Evolutionary conservation across 805 yeast species (phyloP).

Genomic region (Cyberlindnera xishuangbannaensis): DNA sequence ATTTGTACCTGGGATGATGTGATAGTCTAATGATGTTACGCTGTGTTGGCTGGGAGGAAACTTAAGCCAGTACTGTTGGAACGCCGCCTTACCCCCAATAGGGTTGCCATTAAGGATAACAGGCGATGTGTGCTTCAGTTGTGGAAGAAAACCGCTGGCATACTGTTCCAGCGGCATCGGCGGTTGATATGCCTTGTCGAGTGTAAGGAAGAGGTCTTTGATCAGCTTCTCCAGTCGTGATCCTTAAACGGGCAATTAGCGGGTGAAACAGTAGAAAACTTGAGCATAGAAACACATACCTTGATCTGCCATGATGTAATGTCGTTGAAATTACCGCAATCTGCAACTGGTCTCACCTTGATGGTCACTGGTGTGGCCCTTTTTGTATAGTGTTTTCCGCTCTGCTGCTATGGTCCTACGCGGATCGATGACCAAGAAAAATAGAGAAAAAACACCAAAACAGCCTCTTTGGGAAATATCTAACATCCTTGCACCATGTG

Average conservation of each 20-base stretch:
- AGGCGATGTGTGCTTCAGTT: conserved; percentile 45
- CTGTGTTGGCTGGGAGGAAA: conserved; percentile 57
- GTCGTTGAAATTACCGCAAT: neutral
- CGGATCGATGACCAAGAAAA: no score
- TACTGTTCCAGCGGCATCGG: conserved; percentile 17
- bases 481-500: no score
- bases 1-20: conserved; percentile 61
- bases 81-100: conserved; percentile 41
- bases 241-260: no score
- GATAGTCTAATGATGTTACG: conserved; percentile 59
- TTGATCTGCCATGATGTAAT: conserved; percentile 7
- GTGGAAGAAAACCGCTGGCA: conserved; percentile 32
- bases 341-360: conserved; percentile 1
- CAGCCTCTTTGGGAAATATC: no score
- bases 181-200: conserved; percentile 19
- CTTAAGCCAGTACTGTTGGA: conserved; percentile 54
- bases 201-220: conserved; percentile 22
- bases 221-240: conserved; percentile 18
- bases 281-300: conserved; percentile 10
- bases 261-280: no score
- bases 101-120: conserved; percentile 58
- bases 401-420: no score
- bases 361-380: no score
- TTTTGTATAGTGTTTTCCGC: no score
- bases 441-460: no score